Conservation (phyloP, 148 eudicot genomes). For the Silene uniflora region DNA sequence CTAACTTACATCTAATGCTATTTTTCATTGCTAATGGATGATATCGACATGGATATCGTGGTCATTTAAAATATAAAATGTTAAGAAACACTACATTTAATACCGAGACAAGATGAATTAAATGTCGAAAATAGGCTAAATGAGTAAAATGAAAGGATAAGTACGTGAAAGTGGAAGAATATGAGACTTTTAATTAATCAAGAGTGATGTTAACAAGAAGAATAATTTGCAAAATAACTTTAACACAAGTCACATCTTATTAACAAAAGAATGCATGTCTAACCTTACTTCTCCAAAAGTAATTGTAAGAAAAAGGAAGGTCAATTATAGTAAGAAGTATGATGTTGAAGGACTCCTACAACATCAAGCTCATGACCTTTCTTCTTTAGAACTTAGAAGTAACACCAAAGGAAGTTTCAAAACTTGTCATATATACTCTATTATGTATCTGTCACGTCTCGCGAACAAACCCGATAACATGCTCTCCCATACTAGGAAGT, state of each 20-base stretch:
- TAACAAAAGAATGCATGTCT: neutral
- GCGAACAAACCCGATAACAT: neutral
- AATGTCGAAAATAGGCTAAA: too few species aligned
- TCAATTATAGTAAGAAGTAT: neutral
- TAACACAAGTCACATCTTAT: constrained; percentile 17
- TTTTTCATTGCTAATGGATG: too few species aligned
- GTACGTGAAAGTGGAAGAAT: neutral
- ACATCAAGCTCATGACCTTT: neutral
- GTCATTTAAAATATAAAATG: too few species aligned
- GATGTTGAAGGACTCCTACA: constrained; percentile 1
- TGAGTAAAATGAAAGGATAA: too few species aligned
- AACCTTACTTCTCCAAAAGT: constrained; percentile 8
- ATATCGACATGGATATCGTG: too few species aligned
- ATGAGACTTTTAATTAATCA: neutral
- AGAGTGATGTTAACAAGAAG: constrained; percentile 7
- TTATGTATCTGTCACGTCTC: constrained; percentile 5
- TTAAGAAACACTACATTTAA: too few species aligned
- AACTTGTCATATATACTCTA: constrained; percentile 3
- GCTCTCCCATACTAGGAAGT: neutral
- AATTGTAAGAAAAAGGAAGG: neutral
- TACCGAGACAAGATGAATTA: too few species aligned
- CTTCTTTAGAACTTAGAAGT: neutral
- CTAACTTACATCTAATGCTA: too few species aligned
- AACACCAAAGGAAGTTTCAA: constrained; percentile 11
- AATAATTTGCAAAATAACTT: constrained; percentile 5